Evolutionary conservation across 495 filamentous ascomycete species (phyloP).

Genomic region (Antarctomyces pellizariae): DNA sequence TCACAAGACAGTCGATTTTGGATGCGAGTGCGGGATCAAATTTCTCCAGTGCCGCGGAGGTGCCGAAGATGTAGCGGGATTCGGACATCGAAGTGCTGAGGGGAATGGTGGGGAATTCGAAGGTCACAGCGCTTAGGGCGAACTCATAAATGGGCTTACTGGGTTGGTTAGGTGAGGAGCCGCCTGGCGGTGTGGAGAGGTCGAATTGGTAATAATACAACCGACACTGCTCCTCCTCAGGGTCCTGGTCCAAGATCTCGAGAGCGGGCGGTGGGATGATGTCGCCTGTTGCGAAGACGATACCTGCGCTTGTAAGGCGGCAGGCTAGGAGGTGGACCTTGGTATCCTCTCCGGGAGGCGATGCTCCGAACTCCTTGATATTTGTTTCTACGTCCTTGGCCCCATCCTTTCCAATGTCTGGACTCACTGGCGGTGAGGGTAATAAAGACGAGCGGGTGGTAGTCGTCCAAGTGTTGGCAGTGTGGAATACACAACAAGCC

Average conservation of each 20-base stretch:
- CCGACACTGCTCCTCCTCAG: constrained; percentile 34
- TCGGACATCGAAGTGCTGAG: constrained; percentile 25
- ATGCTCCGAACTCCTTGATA: too few species aligned
- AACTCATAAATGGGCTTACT: constrained; percentile 29
- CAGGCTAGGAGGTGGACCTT: constrained; percentile 36
- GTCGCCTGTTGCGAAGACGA: constrained; percentile 34
- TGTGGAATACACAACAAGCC: constrained; percentile 41
- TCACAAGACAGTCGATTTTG: constrained; percentile 37
- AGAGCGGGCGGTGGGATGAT: constrained; percentile 16
- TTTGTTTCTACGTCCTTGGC: too few species aligned
- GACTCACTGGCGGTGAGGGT: constrained; percentile 1
- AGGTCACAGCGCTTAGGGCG: constrained; percentile 32
- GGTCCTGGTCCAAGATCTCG: constrained; percentile 10
- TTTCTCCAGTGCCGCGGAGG: constrained; percentile 20
- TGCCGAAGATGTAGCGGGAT: constrained; percentile 33
- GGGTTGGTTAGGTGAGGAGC: not conserved
- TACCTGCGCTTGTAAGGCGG: constrained; percentile 31
- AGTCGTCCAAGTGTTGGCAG: constrained; percentile 40
- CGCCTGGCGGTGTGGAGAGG: constrained; percentile 10
- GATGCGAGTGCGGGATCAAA: constrained; percentile 28
- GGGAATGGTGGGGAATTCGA: constrained; percentile 35
- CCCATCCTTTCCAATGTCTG: too few species aligned
- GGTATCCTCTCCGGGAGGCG: too few species aligned
- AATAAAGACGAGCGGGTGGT: not conserved
- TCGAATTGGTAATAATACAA: constrained; percentile 40